phyloP scores from a whole-genome alignment of 139 green algal genomes.

The Chlorella vulgaris region DNA sequence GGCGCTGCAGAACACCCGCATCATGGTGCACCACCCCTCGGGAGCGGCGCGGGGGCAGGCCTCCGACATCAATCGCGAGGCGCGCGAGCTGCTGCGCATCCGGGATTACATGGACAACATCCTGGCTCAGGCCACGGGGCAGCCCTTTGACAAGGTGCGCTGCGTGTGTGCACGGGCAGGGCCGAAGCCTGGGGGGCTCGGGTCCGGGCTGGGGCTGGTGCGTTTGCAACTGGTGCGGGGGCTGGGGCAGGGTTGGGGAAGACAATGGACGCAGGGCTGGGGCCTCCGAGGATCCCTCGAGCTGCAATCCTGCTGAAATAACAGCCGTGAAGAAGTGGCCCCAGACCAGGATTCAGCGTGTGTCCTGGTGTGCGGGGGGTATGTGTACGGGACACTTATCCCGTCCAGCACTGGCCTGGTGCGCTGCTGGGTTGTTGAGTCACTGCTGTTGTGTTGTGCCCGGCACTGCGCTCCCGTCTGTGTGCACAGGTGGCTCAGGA shows the following conservation, averaged over 20 bases:
- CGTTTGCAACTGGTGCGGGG: not conserved
- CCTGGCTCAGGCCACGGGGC: conserved; percentile 79
- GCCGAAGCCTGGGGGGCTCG: not conserved
- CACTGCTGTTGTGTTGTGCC: not conserved
- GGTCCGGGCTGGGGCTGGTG: not conserved
- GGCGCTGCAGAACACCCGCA: conserved; percentile 88
- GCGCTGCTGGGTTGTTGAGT: too few relatives aligned
- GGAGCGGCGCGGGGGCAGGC: conserved; percentile 87
- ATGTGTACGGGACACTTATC: not conserved
- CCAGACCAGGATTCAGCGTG: too few relatives aligned
- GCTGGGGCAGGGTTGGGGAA: not conserved
- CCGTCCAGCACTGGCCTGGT: not conserved
- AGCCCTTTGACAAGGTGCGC: conserved; percentile 79
- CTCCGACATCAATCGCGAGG: conserved; percentile 97
- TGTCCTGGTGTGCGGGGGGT: too few relatives aligned
- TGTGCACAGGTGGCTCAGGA: conserved; percentile 51
- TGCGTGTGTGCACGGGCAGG: not conserved
- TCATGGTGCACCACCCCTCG: conserved; percentile 98
- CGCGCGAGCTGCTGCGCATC: conserved; percentile 91
- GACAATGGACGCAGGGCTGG: not conserved
- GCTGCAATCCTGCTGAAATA: too few relatives aligned
- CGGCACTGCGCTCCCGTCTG: not conserved
- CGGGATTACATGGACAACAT: conserved; percentile 90
- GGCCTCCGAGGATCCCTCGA: not conserved
- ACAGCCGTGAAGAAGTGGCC: too few relatives aligned